Evolutionary conservation across 345 rosid genomes (phyloP).

Genomic region (Theobroma cacao): DNA sequence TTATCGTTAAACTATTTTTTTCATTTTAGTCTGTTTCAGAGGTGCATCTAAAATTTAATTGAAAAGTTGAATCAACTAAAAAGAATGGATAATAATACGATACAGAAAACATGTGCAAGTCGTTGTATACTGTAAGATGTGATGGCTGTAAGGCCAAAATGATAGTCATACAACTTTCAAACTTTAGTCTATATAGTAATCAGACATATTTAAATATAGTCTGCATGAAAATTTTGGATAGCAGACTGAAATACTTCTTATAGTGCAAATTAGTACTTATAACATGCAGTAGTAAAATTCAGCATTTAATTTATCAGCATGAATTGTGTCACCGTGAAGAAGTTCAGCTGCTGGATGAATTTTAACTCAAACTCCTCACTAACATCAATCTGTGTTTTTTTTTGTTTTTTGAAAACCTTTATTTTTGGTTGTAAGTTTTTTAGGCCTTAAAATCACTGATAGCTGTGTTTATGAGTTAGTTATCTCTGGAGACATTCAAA

Average conservation of each 20-base stretch:
- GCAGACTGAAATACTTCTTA: not conserved
- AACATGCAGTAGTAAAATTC: not conserved
- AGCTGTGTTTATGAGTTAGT: not conserved
- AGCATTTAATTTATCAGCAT: not conserved
- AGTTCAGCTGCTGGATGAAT: not conserved
- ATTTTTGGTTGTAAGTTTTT: not conserved
- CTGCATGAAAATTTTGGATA: not conserved
- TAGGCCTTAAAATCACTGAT: not conserved
- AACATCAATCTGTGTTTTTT: not conserved
- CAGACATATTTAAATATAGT: not conserved
- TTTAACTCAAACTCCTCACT: not conserved
- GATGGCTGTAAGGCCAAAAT: not conserved
- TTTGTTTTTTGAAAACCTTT: not conserved
- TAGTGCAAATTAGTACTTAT: not conserved
- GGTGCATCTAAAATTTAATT: not conserved
- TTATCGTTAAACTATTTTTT: not conserved
- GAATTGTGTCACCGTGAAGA: not conserved
- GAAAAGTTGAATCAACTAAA: not conserved
- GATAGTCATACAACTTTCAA: not conserved
- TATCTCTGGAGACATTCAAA: not conserved
- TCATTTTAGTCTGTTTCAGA: not conserved
- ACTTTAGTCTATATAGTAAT: not conserved
- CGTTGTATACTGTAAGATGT: not conserved
- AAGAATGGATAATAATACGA: not conserved
- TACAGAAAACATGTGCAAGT: not conserved